Percentiles rank a stretch among this genome's conserved stretches.
Evolutionary conservation across 306 rosid genomes (phyloP).

Genomic region (Mimosa pudica): DNA sequence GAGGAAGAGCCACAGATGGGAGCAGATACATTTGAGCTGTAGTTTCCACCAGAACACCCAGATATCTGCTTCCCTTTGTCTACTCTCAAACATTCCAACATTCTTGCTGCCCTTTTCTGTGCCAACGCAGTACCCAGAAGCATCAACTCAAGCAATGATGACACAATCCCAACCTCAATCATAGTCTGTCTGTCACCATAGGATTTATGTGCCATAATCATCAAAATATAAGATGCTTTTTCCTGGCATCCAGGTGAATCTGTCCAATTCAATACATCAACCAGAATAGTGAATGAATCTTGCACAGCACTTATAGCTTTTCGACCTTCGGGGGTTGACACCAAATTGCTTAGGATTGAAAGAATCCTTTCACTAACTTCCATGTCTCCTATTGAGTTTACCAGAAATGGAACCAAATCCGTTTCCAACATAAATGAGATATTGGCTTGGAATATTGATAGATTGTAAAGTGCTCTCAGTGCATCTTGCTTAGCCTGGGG

Average conservation of each 20-base stretch:
- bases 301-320: slow-evolving; percentile 55
- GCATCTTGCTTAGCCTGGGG: slow-evolving; percentile 85
- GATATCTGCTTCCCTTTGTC: slow-evolving; percentile 83
- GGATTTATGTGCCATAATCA: slow-evolving; percentile 95
- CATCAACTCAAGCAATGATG: slow-evolving; percentile 83
- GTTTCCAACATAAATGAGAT: slow-evolving; percentile 70
- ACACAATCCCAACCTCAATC: slow-evolving; percentile 85
- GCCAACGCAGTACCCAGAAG: slow-evolving; percentile 87
- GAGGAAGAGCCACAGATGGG: slow-evolving; percentile 72
- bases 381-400: slow-evolving; percentile 76
- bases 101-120: slow-evolving; percentile 95
- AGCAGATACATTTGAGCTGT: slow-evolving; percentile 68
- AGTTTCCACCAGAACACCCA: slow-evolving; percentile 51
- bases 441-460: slow-evolving; percentile 67
- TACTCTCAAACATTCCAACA: slow-evolving; percentile 75
- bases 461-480: slow-evolving; percentile 87
- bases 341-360: slow-evolving; percentile 72
- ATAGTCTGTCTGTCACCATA: slow-evolving; percentile 79
- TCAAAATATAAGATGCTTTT: slow-evolving; percentile 82
- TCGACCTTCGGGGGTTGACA: slow-evolving; percentile 76
- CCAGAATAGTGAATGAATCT: slow-evolving; percentile 56
- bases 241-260: slow-evolving; percentile 95
- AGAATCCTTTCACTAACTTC: slow-evolving; percentile 80
- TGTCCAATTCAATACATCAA: slow-evolving; percentile 82
- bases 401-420: slow-evolving; percentile 56